Percentiles rank a stretch among this genome's conserved stretches.
phyloP scores from a whole-genome alignment of 257 asterid genomes.

The Fraxinus pennsylvanica region DNA sequence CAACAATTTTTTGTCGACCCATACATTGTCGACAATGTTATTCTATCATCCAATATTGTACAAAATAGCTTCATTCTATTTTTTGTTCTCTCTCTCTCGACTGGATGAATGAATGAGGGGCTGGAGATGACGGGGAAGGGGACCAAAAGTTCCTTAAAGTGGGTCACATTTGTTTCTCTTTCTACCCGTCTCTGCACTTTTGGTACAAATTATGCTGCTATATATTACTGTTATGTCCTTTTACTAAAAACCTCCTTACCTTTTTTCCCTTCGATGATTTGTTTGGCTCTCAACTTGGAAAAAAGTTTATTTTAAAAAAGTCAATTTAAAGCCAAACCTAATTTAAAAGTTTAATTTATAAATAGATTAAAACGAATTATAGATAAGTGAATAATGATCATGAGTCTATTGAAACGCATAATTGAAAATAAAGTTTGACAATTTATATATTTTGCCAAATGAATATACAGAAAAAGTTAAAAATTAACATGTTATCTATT shows the following conservation, averaged over 20 bases:
- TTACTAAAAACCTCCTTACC: not conserved
- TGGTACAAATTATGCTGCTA: not conserved
- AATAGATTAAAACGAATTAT: no score
- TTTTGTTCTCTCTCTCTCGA: slow-evolving; percentile 19
- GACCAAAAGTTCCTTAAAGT: slow-evolving; percentile 31
- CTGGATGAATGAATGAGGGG: slow-evolving; percentile 17
- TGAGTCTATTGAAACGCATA: no score
- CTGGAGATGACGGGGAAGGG: slow-evolving; percentile 32
- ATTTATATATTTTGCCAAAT: no score
- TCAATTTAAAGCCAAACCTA: no score
- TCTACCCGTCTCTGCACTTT: not conserved
- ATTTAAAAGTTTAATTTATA: no score
- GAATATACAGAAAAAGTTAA: not conserved
- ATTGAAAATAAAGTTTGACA: no score
- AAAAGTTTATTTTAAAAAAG: not conserved
- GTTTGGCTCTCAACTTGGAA: not conserved
- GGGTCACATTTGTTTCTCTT: slow-evolving; percentile 37
- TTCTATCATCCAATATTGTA: no score
- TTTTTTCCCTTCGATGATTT: not conserved
- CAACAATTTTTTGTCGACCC: no score
- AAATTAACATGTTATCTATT: no score
- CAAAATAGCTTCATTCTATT: not conserved
- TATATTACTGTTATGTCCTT: not conserved
- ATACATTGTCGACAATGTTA: no score
- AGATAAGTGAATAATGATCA: no score